These are phyloP conservation scores for Hanseniaspora valbyensis DNA, from an alignment of 805 yeast species.

Conservation along the genomic window DNA sequence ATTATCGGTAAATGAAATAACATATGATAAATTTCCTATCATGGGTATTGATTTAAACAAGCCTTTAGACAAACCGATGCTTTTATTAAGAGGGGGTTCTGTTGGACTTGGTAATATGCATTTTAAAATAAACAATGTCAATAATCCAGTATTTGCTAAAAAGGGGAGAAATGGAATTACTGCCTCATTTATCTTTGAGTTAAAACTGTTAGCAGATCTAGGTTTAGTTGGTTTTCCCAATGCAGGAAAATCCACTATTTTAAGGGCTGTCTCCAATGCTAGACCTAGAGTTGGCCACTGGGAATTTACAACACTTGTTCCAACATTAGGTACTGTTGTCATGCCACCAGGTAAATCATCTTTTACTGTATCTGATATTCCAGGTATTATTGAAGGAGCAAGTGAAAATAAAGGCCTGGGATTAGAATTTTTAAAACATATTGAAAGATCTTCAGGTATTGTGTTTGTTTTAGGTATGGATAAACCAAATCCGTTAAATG, in stretches of 20 bases:
- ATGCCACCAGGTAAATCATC: conserved; percentile 48
- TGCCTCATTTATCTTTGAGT: conserved; percentile 62
- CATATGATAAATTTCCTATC: conserved; percentile 61
- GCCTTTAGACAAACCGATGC: conserved; percentile 53
- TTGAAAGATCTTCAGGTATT: conserved; percentile 82
- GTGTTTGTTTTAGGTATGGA: conserved; percentile 80
- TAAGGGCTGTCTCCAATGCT: conserved; percentile 80
- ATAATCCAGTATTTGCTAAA: conserved; percentile 86
- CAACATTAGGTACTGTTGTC: conserved; percentile 79
- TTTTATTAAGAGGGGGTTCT: conserved; percentile 69
- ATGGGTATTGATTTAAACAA: conserved; percentile 64
- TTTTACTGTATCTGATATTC: conserved; percentile 94
- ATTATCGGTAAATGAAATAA: conserved; percentile 45
- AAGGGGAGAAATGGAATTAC: conserved; percentile 62
- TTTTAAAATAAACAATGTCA: conserved; percentile 66
- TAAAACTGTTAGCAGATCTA: conserved; percentile 80
- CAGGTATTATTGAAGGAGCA: conserved; percentile 90
- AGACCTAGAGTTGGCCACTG: conserved; percentile 89
- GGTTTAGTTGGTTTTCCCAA: conserved; percentile 94
- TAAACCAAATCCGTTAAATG: conserved; percentile 50
- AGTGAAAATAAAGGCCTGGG: conserved; percentile 83
- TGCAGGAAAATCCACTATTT: conserved; percentile 87
- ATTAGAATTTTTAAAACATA: conserved; percentile 77
- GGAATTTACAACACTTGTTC: conserved; percentile 91
- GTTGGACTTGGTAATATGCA: conserved; percentile 98